A percentile compares a stretch with the other conserved stretches of the same genome.
Conservation (phyloP, 345 rosid species). For the Eucalyptus microcorys region DNA sequence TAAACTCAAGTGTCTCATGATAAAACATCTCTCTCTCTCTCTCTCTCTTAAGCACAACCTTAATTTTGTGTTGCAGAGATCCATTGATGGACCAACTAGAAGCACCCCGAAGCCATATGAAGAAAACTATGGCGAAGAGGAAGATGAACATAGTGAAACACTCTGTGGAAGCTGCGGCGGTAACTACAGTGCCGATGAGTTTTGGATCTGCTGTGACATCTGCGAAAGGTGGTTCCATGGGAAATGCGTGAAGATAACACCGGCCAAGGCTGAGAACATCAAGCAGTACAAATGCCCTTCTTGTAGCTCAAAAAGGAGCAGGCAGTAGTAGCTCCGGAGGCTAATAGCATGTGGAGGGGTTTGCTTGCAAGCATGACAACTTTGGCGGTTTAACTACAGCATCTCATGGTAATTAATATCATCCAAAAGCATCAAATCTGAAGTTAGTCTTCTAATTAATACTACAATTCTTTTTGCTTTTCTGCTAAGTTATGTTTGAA, state of each 20-base stretch:
- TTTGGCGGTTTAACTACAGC: background rate
- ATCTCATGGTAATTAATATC: background rate
- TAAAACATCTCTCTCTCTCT: background rate
- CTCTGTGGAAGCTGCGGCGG: slow-evolving; percentile 83
- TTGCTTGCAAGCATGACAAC: background rate
- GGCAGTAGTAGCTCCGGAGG: slow-evolving; percentile 10
- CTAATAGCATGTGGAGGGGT: background rate
- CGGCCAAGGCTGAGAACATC: slow-evolving; percentile 74
- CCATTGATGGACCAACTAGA: slow-evolving; percentile 52
- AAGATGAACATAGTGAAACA: slow-evolving; percentile 79
- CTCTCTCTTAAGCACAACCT: background rate
- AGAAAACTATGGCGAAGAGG: slow-evolving; percentile 59
- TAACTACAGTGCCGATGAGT: slow-evolving; percentile 64
- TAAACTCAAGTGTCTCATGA: background rate
- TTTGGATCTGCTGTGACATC: slow-evolving; percentile 83
- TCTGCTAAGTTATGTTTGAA: background rate
- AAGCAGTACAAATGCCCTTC: slow-evolving; percentile 87
- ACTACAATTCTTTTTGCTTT: background rate
- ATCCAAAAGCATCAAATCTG: background rate
- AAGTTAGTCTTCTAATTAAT: background rate
- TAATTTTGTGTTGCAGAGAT: slow-evolving; percentile 30
- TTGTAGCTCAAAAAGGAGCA: slow-evolving; percentile 63
- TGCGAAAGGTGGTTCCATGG: slow-evolving; percentile 94
- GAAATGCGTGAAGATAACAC: slow-evolving; percentile 81
- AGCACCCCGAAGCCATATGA: slow-evolving; percentile 39